Conservation (phyloP, 2,329 filamentous ascomycete genomes). For the Fusarium sp. region DNA sequence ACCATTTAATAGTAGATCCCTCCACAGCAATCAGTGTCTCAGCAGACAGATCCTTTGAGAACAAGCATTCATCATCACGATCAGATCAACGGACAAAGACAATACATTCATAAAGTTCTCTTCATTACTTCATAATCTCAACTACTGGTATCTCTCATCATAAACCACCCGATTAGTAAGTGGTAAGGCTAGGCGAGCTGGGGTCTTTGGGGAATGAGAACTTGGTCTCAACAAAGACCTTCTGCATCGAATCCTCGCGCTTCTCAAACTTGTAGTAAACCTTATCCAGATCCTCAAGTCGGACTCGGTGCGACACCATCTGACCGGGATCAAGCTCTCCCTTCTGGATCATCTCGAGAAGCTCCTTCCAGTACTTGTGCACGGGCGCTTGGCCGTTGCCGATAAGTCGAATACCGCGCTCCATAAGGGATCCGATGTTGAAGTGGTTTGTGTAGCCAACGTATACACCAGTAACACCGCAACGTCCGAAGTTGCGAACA, state of each 20-base stretch:
- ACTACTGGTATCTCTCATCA: background rate
- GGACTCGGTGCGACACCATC: slow-evolving; percentile 84
- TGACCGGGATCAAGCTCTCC: slow-evolving; percentile 78
- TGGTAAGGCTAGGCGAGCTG: slow-evolving; percentile 28
- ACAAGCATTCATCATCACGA: background rate
- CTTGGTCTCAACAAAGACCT: slow-evolving; percentile 76
- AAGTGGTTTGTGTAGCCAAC: slow-evolving; percentile 68
- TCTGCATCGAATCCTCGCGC: slow-evolving; percentile 79
- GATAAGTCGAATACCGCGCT: slow-evolving; percentile 84
- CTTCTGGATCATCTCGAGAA: slow-evolving; percentile 75
- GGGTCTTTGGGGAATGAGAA: slow-evolving; percentile 62
- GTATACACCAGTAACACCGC: slow-evolving; percentile 80
- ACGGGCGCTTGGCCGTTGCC: slow-evolving; percentile 77
- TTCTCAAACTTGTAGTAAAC: slow-evolving; percentile 73
- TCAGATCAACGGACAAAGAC: background rate
- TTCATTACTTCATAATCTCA: background rate
- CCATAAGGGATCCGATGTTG: slow-evolving; percentile 86
- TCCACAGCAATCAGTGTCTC: background rate
- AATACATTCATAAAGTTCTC: background rate
- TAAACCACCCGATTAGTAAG: slow-evolving; percentile 5
- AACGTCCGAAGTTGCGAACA: slow-evolving; percentile 78
- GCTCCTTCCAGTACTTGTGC: slow-evolving; percentile 83
- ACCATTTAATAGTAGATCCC: no score
- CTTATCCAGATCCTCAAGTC: slow-evolving; percentile 77
- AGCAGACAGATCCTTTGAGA: background rate